Conservation (phyloP, 495 filamentous ascomycete species). For the Xylaria telfairii region DNA sequence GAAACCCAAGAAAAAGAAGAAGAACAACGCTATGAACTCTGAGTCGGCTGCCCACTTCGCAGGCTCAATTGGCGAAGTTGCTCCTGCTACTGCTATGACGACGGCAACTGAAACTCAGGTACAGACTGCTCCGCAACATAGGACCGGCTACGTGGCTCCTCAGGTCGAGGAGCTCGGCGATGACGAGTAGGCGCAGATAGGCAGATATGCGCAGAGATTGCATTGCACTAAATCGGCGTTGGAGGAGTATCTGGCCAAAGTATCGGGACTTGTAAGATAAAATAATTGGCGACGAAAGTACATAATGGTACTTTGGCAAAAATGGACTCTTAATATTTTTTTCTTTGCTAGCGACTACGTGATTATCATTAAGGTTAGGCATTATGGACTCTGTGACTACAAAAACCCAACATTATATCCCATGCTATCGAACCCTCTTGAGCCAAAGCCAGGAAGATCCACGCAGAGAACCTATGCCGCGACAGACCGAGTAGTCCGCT, state of each 20-base stretch:
- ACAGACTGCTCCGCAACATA: slow-evolving; percentile 51
- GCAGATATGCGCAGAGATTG: slow-evolving; percentile 3
- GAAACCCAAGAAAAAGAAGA: slow-evolving; percentile 72
- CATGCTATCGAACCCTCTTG: neutral
- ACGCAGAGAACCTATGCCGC: slow-evolving; percentile 5
- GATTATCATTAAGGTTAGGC: slow-evolving; percentile 16
- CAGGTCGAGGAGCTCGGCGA: slow-evolving; percentile 72
- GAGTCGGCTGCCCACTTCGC: slow-evolving; percentile 53
- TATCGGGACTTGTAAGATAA: neutral
- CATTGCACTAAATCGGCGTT: slow-evolving; percentile 27
- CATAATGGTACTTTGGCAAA: neutral
- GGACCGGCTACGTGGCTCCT: slow-evolving; percentile 57
- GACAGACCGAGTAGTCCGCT: slow-evolving; percentile 36
- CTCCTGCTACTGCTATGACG: slow-evolving; percentile 64
- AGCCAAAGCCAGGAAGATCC: neutral
- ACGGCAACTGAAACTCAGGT: slow-evolving; percentile 60
- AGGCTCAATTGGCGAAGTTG: slow-evolving; percentile 56
- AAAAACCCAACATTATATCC: neutral
- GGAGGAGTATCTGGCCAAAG: slow-evolving; percentile 1
- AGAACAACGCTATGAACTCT: slow-evolving; percentile 47
- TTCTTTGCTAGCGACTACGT: neutral
- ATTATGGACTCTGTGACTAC: neutral
- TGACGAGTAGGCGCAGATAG: slow-evolving; percentile 49
- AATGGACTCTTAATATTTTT: neutral
- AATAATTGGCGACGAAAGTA: neutral